Evolutionary conservation across 2,329 filamentous ascomycete genomes (phyloP).

Genomic region (Aspergillus alliaceus): DNA sequence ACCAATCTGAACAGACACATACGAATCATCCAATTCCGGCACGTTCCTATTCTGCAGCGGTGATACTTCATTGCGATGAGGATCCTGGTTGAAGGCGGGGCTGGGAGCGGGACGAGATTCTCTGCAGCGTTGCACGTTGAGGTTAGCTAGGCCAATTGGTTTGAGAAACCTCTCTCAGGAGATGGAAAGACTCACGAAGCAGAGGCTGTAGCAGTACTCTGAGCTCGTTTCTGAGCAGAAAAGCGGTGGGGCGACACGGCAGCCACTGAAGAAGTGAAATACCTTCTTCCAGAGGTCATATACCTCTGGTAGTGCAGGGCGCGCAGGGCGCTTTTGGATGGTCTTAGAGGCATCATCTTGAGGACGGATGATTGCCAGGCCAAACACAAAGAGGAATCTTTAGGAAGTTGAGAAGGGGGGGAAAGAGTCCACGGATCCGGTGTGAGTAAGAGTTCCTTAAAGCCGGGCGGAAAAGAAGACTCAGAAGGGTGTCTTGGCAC

Average conservation of each 20-base stretch:
- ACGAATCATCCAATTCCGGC: slow-evolving; percentile 78
- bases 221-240: slow-evolving; percentile 44
- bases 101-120: slow-evolving; percentile 61
- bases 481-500: slow-evolving; percentile 8
- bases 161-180: not conserved
- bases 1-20: slow-evolving; percentile 41
- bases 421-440: slow-evolving; percentile 16
- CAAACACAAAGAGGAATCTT: slow-evolving; percentile 24
- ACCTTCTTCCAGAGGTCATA: slow-evolving; percentile 36
- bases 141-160: not conserved
- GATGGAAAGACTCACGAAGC: slow-evolving; percentile 52
- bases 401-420: slow-evolving; percentile 12
- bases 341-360: slow-evolving; percentile 52
- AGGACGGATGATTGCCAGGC: slow-evolving; percentile 33
- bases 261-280: slow-evolving; percentile 47
- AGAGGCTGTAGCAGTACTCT: slow-evolving; percentile 51
- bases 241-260: slow-evolving; percentile 49
- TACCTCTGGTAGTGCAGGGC: slow-evolving; percentile 46
- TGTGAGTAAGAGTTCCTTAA: slow-evolving; percentile 26
- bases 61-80: slow-evolving; percentile 63
- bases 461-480: slow-evolving; percentile 20
- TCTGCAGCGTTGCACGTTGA: slow-evolving; percentile 33
- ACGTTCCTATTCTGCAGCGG: slow-evolving; percentile 62
- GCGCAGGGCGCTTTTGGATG: slow-evolving; percentile 50
- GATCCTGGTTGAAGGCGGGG: slow-evolving; percentile 58